phyloP scores from a whole-genome alignment of 73 alveolate genomes.

The Urostyla sp. region DNA sequence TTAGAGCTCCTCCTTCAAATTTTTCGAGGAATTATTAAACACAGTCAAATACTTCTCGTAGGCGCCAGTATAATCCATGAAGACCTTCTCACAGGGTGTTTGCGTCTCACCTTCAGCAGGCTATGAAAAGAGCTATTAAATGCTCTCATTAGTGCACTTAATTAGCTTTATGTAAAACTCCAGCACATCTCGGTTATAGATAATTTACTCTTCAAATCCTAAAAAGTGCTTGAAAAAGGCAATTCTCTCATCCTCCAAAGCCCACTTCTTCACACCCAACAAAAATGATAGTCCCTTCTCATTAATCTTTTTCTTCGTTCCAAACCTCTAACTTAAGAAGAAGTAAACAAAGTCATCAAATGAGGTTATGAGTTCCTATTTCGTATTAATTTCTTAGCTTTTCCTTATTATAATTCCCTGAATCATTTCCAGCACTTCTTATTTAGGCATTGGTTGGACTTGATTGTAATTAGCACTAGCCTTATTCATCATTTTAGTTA shows the following conservation, averaged over 20 bases:
- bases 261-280: constrained; percentile 37
- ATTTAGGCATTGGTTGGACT: constrained; percentile 45
- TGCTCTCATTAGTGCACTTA: constrained; percentile 37
- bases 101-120: constrained; percentile 11
- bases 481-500: constrained; percentile 48
- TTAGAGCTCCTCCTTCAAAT: constrained; percentile 42
- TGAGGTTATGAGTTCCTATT: constrained; percentile 1
- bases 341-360: constrained; percentile 62
- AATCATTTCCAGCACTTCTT: constrained; percentile 51
- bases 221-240: constrained; percentile 60
- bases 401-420: constrained; percentile 24
- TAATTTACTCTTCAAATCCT: constrained; percentile 36
- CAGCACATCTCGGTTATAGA: constrained; percentile 33
- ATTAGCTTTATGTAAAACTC: constrained; percentile 56
- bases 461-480: constrained; percentile 2
- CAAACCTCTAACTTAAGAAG: constrained; percentile 29
- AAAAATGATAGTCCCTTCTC: constrained; percentile 38
- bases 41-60: constrained; percentile 22
- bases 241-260: constrained; percentile 58
- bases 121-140: background rate
- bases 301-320: constrained; percentile 53
- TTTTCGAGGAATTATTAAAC: constrained; percentile 40
- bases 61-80: constrained; percentile 27
- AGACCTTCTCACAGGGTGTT: constrained; percentile 22
- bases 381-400: constrained; percentile 24